Conservation (phyloP, 257 asterid species). For the Solanum ossicruentum region DNA sequence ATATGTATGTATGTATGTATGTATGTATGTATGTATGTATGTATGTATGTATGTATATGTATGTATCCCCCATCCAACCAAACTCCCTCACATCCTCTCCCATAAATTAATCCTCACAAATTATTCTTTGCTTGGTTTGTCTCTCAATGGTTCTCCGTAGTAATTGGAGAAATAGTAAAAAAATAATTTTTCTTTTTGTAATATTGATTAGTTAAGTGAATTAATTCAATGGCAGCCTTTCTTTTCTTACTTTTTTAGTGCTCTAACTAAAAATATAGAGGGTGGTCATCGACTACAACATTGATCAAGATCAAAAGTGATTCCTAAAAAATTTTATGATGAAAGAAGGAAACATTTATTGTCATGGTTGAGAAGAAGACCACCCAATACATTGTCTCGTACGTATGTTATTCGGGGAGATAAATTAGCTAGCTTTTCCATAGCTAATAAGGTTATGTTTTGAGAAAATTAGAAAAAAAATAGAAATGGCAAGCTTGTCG, state of each 20-base stretch:
- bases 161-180: neutral
- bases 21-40: too few relatives aligned
- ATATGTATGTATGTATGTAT: too few relatives aligned
- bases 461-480: neutral
- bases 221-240: neutral
- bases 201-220: neutral
- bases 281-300: neutral
- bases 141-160: neutral
- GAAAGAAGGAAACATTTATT: neutral
- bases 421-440: neutral
- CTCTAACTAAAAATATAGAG: neutral
- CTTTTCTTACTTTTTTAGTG: neutral
- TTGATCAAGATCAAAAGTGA: neutral
- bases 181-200: neutral
- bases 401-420: neutral
- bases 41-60: too few relatives aligned
- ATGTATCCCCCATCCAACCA: neutral
- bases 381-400: neutral
- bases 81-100: neutral
- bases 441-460: neutral
- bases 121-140: neutral
- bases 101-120: neutral
- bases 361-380: neutral
- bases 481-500: constrained; percentile 30
- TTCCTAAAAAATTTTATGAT: neutral